These are phyloP conservation scores for Pseudogymnoascus sp. DNA, from an alignment of 2,329 filamentous ascomycete species.

Conservation along the genomic window DNA sequence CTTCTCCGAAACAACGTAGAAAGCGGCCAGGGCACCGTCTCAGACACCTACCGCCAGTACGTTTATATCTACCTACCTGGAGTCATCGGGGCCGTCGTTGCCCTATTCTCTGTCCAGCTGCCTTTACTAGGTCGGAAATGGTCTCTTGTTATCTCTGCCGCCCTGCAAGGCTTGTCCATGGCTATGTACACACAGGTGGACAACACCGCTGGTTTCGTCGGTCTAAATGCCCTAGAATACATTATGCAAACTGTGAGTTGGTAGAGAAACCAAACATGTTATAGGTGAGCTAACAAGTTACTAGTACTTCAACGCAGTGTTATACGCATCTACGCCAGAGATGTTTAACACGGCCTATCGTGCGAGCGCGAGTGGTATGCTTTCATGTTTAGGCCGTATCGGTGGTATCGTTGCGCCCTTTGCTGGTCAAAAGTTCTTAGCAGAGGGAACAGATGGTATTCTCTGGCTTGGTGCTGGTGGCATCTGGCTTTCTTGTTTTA, in stretches of 20 bases:
- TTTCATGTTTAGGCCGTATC: conserved; percentile 5
- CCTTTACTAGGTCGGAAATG: conserved; percentile 21
- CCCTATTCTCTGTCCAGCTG: conserved; percentile 15
- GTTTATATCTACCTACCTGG: conserved; percentile 30
- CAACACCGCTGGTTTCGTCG: conserved; percentile 21
- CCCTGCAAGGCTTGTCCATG: conserved; percentile 22
- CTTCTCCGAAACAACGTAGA: conserved; percentile 23
- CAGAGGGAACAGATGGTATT: neutral
- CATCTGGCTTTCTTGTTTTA: neutral
- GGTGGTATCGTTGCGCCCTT: conserved; percentile 6
- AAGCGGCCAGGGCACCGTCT: conserved; percentile 17
- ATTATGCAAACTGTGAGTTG: conserved; percentile 23
- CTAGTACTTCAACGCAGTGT: conserved; percentile 17
- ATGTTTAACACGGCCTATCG: conserved; percentile 11
- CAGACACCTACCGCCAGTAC: conserved; percentile 28
- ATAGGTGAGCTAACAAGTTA: neutral
- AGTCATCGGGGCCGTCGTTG: conserved; percentile 23
- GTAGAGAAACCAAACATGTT: neutral
- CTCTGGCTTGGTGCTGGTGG: conserved; percentile 8
- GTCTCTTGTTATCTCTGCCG: conserved; percentile 23
- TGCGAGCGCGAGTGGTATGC: conserved; percentile 6
- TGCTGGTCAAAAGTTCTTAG: neutral
- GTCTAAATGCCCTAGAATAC: conserved; percentile 25
- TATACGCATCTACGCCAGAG: conserved; percentile 20
- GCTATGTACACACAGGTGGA: conserved; percentile 23